Evolutionary conservation across 805 yeast genomes (phyloP), one percentile per base, ranked within the genome.

Genomic region (Starmerella geochares): DNA sequence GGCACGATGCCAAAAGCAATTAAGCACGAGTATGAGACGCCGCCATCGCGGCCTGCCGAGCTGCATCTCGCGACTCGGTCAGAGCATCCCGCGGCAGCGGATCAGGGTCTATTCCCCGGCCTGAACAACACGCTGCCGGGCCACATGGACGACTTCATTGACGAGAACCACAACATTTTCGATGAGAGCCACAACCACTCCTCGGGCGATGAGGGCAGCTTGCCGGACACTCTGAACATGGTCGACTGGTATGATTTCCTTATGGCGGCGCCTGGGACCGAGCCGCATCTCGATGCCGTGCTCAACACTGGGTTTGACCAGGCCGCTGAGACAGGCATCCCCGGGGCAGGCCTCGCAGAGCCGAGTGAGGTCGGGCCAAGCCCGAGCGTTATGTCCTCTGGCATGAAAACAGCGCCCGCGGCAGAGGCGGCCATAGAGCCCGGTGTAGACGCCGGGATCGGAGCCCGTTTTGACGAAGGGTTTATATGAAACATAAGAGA

Each of bases 241-340:
- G 65, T 64, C 17, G 72, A 69, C 52, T 64, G 70, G 72, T 67
- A 67, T 55, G 65, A 68, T 43, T 68, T 60, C 50, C 52, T 67
- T 44, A 54, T 62, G 46, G 24, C 31, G 20, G 32, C 23, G 44
- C 44, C 44, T 4, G 33, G 27, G 3, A 20, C 28, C 7, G 37
- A 13, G 28, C 36, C 36, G 20, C 17, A 23, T 14, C 44, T 40
- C 14, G 44, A 40, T 19, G n/a, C 44, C 10, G 44, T n/a, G 44
- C 32, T 17, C 9, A 17, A 27, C 33, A 10, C 23, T 5, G 39
- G 25, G 13, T 16, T 17, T 13, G 37, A 11, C 10, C 17, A 13
- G 20, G 23, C 19, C 23, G 13, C 23, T 4, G 37, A 33, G 20
- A 6, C 37, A 8, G 29, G 11, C 29, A 8, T 27, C 11, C 10